Base-by-base conservation (phyloP, 306 rosid species). In the Sicyos edulis region DNA sequence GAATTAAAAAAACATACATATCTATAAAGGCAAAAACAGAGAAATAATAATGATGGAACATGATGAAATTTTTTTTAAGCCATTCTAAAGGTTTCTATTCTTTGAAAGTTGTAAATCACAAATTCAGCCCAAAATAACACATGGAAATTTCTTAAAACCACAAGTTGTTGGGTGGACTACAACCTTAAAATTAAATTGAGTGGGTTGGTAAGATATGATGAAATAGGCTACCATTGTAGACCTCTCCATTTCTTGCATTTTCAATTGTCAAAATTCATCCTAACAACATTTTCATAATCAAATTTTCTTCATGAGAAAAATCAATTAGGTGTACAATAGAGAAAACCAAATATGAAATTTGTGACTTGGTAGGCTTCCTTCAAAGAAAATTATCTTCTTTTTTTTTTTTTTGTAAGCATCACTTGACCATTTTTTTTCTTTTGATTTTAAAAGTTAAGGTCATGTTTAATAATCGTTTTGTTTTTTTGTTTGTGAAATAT, bases 171-270 rank as follows among this genome's bases (percentile, higher is more conserved):
- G 26, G 55, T 66, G 71, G 71, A 66, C 34, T 66, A 19, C 32
- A 20, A 17, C 70, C 70, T 17, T 64, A 16, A 17, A 9, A 1
- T 32, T 32, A 32, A 44, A 17, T 21, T 45, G 37, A 66, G 71
- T 66, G 71, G 71, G 54, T 66, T 66, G 71, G 71, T 66, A 66
- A 20, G 54, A 44, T 42, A 12, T 17, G 71, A 44, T 32, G 37
- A 32, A 32, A 45, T 44, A 13, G 51, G 53, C 29, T 64, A 64
- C 53, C 53, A 42, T 44, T 11, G 19, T 6, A 17, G 24, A 63
- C 71, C n/a, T 19, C 11, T 12, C 71, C 20, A 66, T 44, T 44
- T 42, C 7, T 62, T 17, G 29, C 34, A 20, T 66, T 66, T 32
- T 66, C 53, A 45, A 66, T 54, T 66, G 45, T 45, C 13, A 66